Conservation (phyloP, 129 eudicot genomes). For the Logfia minima region DNA sequence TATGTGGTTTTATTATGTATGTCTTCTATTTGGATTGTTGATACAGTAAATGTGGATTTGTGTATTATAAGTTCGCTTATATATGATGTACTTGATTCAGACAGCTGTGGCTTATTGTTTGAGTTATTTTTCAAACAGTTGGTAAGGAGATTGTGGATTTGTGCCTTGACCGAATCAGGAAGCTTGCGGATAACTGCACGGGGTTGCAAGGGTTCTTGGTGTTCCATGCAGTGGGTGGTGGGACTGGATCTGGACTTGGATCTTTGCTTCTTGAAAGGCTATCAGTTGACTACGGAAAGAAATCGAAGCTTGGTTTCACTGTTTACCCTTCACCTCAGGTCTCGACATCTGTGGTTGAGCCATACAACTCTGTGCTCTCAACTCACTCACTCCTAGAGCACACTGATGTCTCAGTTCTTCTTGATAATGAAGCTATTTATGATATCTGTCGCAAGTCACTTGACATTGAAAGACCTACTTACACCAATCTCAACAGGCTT, state of each 20-base stretch:
- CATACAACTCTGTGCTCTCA: conserved; percentile 80
- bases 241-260: conserved; percentile 83
- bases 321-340: conserved; percentile 87
- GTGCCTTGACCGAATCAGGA: conserved; percentile 71
- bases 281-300: conserved; percentile 78
- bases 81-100: not conserved
- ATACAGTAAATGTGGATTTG: conserved; percentile 35
- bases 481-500: conserved; percentile 79
- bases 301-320: conserved; percentile 76
- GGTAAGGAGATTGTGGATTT: conserved; percentile 84
- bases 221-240: conserved; percentile 85
- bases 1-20: too few relatives aligned
- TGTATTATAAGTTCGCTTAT: not conserved
- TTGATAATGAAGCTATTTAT: conserved; percentile 79
- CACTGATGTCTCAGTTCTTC: conserved; percentile 79
- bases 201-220: conserved; percentile 80
- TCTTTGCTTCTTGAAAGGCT: conserved; percentile 75
- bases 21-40: not conserved
- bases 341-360: conserved; percentile 84
- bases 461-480: conserved; percentile 75
- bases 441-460: conserved; percentile 81
- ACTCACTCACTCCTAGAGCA: conserved; percentile 80
- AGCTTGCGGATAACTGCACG: conserved; percentile 83
- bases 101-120: not conserved
- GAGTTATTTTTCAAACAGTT: conserved; percentile 33